Base-by-base conservation (phyloP, 108 stramenopile species). In the Stephanodiscus triporus region DNA sequence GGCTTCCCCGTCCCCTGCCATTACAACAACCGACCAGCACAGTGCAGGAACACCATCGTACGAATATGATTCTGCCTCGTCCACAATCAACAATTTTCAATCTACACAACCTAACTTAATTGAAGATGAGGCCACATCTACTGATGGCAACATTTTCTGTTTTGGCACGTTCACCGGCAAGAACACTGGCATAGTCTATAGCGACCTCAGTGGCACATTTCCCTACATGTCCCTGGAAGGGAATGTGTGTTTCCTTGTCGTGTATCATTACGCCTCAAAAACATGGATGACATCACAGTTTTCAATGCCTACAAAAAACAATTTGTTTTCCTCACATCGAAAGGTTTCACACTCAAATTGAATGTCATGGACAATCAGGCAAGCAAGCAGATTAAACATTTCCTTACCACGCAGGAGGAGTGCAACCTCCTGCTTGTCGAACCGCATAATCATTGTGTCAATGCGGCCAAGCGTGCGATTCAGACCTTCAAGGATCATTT, bases 401-500 rank as follows among this genome's bases (percentile, higher is more conserved):
- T 34, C 32, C 32, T 34, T 5, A 40, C 11, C 40, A 1, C 1
- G 9, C 4, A 40, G 8, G n/a, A n/a, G n/a, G 40, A 40, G 4
- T 9, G 8, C 1, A 9, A 11, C 4, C 40, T 40, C 40, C 4
- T 11, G 11, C 40, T 40, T 9, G 40, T 40, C 10, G 8, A 53
- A 24, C 51, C 51, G 17, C 51, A 53, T 8, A 20, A 53, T 53
- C n/a, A 53, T 24, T 10, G 19, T 20, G 4, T 20, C 4, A 53
- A 53, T 20, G 51, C 51, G 6, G 51, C 51, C 20, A 24, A 53
- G 20, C 6, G 51, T 1, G 51, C 23, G 1, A 53, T 53, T 1
- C 51, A 53, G 19, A 53, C 51, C 0, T 53, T 53, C 51, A 53
- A 24, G 9, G 19, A 53, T 53, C 51, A 53, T 20, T 53, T 53